Evolutionary conservation across 352 stramenopile genomes (phyloP).

Genomic region (Phytophthora pseudosyringae): DNA sequence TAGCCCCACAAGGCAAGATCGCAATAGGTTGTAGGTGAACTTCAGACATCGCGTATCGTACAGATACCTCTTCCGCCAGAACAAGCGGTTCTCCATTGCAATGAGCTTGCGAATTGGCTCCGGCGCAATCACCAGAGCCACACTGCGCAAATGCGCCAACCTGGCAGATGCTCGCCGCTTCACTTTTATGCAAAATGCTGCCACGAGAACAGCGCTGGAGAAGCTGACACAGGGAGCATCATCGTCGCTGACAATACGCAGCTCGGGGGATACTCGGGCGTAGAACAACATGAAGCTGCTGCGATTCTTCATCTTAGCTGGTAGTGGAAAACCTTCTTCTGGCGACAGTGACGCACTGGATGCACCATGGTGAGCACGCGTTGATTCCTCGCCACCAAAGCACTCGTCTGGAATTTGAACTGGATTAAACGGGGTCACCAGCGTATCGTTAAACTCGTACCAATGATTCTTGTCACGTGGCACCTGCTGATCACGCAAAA

Average conservation of each 20-base stretch:
- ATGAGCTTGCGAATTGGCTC: constrained; percentile 81
- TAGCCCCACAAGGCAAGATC: constrained; percentile 56
- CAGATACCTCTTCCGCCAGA: constrained; percentile 89
- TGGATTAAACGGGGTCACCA: constrained; percentile 81
- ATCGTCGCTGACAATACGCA: constrained; percentile 33
- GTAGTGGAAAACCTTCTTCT: constrained; percentile 27
- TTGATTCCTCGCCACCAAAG: constrained; percentile 59
- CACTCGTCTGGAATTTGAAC: constrained; percentile 78
- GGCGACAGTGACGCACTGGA: constrained; percentile 26
- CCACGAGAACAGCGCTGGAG: constrained; percentile 33
- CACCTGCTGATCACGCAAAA: constrained; percentile 72
- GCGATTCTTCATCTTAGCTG: constrained; percentile 72
- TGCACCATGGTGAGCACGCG: constrained; percentile 24
- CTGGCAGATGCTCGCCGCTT: constrained; percentile 36
- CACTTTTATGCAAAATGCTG: constrained; percentile 51
- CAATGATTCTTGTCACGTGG: constrained; percentile 49
- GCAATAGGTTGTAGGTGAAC: constrained; percentile 85
- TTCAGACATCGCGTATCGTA: constrained; percentile 74
- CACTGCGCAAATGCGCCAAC: constrained; percentile 53
- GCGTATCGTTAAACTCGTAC: constrained; percentile 91
- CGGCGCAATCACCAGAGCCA: constrained; percentile 63
- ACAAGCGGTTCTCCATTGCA: constrained; percentile 82
- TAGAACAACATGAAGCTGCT: constrained; percentile 92
- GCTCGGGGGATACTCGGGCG: constrained; percentile 54
- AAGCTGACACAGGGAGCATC: constrained; percentile 36